A percentile compares a stretch with the other conserved stretches of the same genome.
Evolutionary conservation across 2,329 filamentous ascomycete species (phyloP).

Genomic region (Claviceps sp.): DNA sequence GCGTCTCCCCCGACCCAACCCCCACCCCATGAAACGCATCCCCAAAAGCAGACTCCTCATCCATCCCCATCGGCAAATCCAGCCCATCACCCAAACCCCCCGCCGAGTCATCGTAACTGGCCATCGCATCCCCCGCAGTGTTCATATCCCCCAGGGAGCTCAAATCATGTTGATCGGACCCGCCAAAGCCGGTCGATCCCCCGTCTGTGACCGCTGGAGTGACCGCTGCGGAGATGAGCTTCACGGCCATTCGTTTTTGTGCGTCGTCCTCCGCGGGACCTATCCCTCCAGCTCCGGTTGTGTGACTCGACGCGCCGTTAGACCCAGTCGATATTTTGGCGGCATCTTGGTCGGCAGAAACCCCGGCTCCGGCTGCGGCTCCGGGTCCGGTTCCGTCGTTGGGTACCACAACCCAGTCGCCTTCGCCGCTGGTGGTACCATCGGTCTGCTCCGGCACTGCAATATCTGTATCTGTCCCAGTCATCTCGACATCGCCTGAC

Average conservation of each 20-base stretch:
- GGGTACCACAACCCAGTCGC: slow-evolving; percentile 65
- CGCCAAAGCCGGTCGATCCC: slow-evolving; percentile 33
- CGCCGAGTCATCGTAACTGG: slow-evolving; percentile 41
- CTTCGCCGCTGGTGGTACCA: slow-evolving; percentile 45
- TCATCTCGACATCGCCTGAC: slow-evolving; percentile 33
- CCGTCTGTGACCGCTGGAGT: slow-evolving; percentile 30
- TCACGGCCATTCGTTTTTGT: slow-evolving; percentile 12
- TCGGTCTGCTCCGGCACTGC: slow-evolving; percentile 19
- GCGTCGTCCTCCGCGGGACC: slow-evolving; percentile 1
- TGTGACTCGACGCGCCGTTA: not conserved
- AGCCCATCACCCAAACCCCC: slow-evolving; percentile 40
- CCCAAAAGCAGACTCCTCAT: slow-evolving; percentile 71
- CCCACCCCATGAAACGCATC: slow-evolving; percentile 61
- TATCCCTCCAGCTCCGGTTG: not conserved
- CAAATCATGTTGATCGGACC: slow-evolving; percentile 46
- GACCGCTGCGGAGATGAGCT: slow-evolving; percentile 27
- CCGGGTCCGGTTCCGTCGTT: slow-evolving; percentile 32
- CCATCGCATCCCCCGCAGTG: slow-evolving; percentile 58
- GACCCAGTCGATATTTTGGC: slow-evolving; percentile 5
- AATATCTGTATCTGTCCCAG: slow-evolving; percentile 33
- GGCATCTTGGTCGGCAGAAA: slow-evolving; percentile 24
- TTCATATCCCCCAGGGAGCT: slow-evolving; percentile 52
- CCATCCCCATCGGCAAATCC: slow-evolving; percentile 54
- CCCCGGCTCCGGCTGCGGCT: slow-evolving; percentile 4
- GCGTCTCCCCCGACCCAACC: too few relatives aligned